Evolutionary conservation across 2,329 filamentous ascomycete species (phyloP).

Genomic region (Fusarium austroafricanum): DNA sequence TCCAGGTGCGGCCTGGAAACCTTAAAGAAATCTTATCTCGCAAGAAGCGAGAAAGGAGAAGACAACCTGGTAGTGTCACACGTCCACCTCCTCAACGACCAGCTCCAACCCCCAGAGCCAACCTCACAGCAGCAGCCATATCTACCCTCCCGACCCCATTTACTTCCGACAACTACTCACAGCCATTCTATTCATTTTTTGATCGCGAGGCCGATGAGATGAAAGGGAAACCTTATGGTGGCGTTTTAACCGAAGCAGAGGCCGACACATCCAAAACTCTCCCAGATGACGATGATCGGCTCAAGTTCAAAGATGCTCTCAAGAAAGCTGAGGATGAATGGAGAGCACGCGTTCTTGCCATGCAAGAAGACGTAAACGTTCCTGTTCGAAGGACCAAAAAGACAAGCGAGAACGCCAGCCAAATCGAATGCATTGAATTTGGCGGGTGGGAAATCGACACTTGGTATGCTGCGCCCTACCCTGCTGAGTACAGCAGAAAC

Average conservation of each 20-base stretch:
- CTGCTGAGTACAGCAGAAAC: conserved; percentile 97
- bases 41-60: conserved; percentile 50
- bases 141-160: conserved; percentile 65
- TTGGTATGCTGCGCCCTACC: conserved; percentile 98
- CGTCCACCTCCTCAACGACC: conserved; percentile 43
- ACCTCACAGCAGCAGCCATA: conserved; percentile 34
- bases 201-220: conserved; percentile 90
- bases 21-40: conserved; percentile 54
- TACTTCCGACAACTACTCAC: conserved; percentile 71
- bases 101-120: conserved; percentile 39
- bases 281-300: conserved; percentile 81
- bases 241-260: conserved; percentile 88
- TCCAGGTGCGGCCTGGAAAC: conserved; percentile 53
- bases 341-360: conserved; percentile 71
- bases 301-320: conserved; percentile 89
- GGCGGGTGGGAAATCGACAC: conserved; percentile 98
- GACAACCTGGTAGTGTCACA: conserved; percentile 36
- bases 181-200: conserved; percentile 88
- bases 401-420: conserved; percentile 85
- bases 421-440: conserved; percentile 99
- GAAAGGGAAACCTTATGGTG: conserved; percentile 94
- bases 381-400: conserved; percentile 77
- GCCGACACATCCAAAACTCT: conserved; percentile 92
- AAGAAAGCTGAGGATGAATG: conserved; percentile 93
- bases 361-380: conserved; percentile 72